Conservation (phyloP, 1,284 basidiomycete genomes). For the Inonotus hispidus region DNA sequence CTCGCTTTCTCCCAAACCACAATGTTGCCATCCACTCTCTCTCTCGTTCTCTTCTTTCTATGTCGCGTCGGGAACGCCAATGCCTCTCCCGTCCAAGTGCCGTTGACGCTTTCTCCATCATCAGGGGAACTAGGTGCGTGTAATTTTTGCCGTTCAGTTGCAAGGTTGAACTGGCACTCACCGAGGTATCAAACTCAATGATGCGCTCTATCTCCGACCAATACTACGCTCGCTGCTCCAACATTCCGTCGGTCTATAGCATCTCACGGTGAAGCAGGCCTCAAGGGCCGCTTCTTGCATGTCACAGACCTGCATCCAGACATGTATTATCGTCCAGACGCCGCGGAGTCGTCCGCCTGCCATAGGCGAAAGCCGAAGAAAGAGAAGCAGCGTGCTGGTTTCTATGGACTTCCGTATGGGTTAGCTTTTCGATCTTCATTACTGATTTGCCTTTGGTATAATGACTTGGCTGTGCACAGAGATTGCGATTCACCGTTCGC, state of each 20-base stretch:
- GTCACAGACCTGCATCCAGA: constrained; percentile 84
- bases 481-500: constrained; percentile 83
- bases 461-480: constrained; percentile 34
- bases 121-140: not conserved
- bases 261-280: constrained; percentile 18
- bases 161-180: not conserved
- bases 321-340: constrained; percentile 47
- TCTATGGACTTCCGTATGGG: constrained; percentile 60
- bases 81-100: constrained; percentile 5
- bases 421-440: constrained; percentile 28
- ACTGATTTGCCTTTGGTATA: not conserved
- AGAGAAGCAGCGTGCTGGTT: constrained; percentile 44
- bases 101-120: not conserved
- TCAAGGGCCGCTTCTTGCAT: constrained; percentile 70
- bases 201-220: constrained; percentile 1
- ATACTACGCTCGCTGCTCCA: not conserved
- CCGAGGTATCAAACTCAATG: not conserved
- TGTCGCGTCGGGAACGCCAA: not conserved
- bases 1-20: constrained; percentile 1
- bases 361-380: constrained; percentile 61
- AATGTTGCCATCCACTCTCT: not conserved
- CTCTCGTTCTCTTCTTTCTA: not conserved
- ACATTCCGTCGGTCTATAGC: constrained; percentile 3
- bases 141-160: not conserved
- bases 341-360: constrained; percentile 52